phyloP scores from a whole-genome alignment of 148 eudicot genomes.

The Vaccinium macrocarpon region DNA sequence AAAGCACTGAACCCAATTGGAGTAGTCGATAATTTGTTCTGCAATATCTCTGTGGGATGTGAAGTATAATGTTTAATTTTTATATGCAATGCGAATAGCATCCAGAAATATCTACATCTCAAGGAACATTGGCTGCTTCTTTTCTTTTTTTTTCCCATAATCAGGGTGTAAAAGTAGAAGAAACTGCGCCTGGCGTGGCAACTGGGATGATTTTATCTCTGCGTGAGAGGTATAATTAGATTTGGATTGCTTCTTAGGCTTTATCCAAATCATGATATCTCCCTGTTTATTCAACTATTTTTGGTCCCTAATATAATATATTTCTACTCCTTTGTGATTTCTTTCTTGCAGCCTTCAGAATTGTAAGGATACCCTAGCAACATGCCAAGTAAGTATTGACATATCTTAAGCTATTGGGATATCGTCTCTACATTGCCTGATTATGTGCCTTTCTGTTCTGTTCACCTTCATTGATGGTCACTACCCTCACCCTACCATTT shows the following conservation, averaged over 20 bases:
- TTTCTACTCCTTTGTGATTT: slow-evolving; percentile 6
- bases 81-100: background rate
- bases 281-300: background rate
- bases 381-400: slow-evolving; percentile 62
- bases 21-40: background rate
- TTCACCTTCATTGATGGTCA: background rate
- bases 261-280: background rate
- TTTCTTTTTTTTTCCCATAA: slow-evolving; percentile 3
- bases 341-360: slow-evolving; percentile 65
- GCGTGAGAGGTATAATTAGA: slow-evolving; percentile 75
- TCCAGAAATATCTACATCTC: background rate
- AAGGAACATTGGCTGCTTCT: background rate
- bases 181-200: slow-evolving; percentile 94
- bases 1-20: background rate
- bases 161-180: slow-evolving; percentile 74
- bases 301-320: background rate
- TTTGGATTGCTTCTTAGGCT: background rate
- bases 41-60: background rate
- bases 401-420: background rate
- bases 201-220: slow-evolving; percentile 95
- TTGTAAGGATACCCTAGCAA: slow-evolving; percentile 75
- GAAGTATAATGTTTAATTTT: background rate
- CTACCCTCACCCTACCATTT: background rate
- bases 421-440: background rate
- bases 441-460: background rate